A percentile compares a stretch with the other conserved stretches of the same genome.
Evolutionary conservation across 352 stramenopile species (phyloP).

Genomic region (Pythium phragmiticola): DNA sequence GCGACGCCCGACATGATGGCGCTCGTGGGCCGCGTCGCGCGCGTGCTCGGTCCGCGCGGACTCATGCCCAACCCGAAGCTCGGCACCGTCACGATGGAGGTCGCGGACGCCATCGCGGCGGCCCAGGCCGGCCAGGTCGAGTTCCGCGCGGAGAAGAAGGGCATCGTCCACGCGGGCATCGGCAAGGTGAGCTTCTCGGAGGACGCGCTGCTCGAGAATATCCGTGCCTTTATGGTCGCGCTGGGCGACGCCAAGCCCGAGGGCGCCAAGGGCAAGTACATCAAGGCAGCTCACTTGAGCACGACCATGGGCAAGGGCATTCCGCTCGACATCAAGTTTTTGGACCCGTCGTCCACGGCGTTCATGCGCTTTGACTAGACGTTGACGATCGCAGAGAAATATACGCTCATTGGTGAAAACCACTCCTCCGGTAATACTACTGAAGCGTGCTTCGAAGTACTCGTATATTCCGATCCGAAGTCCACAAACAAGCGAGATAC

Average conservation of each 20-base stretch:
- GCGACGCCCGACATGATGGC: constrained; percentile 93
- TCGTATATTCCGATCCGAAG: too few species aligned
- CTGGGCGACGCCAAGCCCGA: constrained; percentile 90
- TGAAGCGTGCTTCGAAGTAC: too few species aligned
- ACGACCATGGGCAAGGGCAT: constrained; percentile 84
- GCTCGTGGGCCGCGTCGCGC: constrained; percentile 90
- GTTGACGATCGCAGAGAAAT: too few species aligned
- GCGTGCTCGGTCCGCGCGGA: constrained; percentile 94
- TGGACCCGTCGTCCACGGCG: constrained; percentile 77
- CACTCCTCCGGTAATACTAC: too few species aligned
- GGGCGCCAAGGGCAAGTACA: constrained; percentile 93
- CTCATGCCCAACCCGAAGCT: constrained; percentile 99
- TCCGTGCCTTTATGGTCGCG: constrained; percentile 91
- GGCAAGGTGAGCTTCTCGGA: constrained; percentile 90
- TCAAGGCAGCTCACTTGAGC: constrained; percentile 87
- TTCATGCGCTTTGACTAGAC: constrained; percentile 87
- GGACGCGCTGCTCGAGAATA: constrained; percentile 90
- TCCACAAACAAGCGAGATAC: too few species aligned
- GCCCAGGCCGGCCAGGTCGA: constrained; percentile 84
- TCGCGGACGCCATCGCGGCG: constrained; percentile 78
- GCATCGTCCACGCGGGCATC: constrained; percentile 86
- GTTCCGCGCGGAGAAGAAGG: constrained; percentile 90
- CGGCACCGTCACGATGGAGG: constrained; percentile 93
- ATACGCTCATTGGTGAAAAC: too few species aligned
- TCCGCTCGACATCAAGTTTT: constrained; percentile 78